Base-by-base conservation (phyloP, 139 green algal genomes). In the Coelastrella sp. region DNA sequence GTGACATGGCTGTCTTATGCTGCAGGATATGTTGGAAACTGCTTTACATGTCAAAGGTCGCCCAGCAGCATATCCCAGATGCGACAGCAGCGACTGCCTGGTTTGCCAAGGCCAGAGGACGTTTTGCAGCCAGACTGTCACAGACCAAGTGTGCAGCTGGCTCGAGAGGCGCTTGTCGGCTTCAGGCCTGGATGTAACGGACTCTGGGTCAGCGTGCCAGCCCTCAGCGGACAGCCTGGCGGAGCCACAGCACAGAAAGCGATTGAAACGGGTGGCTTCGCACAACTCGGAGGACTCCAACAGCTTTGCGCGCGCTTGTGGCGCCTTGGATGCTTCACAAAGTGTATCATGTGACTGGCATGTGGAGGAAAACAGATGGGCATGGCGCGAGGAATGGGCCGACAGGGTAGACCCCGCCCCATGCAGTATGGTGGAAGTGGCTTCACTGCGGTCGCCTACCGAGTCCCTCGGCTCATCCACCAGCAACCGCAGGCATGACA, bases 61-160 rank as follows among this genome's bases (percentile, higher is more conserved):
- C 14, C 83, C 17, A 54, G 83, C 47, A 14, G n/a, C 5, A 22
- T 65, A 54, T 14, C 64, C 83, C 20, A 78, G 90, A 5, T 93
- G 90, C n/a, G 90, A 93, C 80, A 86, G 68, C 90, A 91, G 86
- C 86, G 90, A 93, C 81, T 93, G 90, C 54, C 61, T 93, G 7
- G 83, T 93, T 5, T 93, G 90, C 54, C 90, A 93, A 59, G 90
- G 90, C 23, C 68, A 89, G 71, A 57, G 84, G 71, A 81, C 54
- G 56, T 87, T 87, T 68, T 80, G 84, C 84, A 82, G 56, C 58
- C 17, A 68, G 22, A 47, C 84, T 22, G 56, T 80, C 11, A 89
- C 84, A 60, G 59, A 65, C n/a, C 54, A 57, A 7, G 71, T 81
- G 4, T 89, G 66, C n/a, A 81, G 56, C 68, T 89, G 68, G 84